Base-by-base conservation (phyloP, 495 filamentous ascomycete genomes). In the Xylaria palmicola region DNA sequence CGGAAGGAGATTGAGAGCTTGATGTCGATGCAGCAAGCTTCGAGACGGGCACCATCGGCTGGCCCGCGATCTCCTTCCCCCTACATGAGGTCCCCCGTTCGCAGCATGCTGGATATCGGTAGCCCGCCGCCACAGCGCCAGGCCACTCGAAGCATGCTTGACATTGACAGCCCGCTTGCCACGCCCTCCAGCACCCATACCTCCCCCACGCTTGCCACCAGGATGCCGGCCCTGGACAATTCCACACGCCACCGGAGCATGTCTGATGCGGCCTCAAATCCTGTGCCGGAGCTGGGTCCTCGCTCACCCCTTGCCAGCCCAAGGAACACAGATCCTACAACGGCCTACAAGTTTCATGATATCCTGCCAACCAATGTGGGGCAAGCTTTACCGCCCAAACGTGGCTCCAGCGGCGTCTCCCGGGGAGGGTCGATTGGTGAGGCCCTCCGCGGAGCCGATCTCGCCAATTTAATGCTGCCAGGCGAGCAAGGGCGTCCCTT, bases 1-100 rank as follows among this genome's bases (percentile, higher is more conserved):
- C 81, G 86, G 45, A 80, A 79, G 59, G 89, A 89, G 74, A 82
- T 91, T 41, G 77, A 91, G 64, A 84, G 82, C 56, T 73, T 89
- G 44, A 73, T 91, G 19, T 83, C 62, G 47, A 58, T 74, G 69
- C 56, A 62, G 22, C 65, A 62, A 24, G 24, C 32, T 20, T 37
- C 76, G 62, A 68, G 70, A 47, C 72, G 75, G 57, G 60, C 72
- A 37, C 74, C 74, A 37, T 69, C 73, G n/a, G 52, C 67, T 13
- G 73, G 62, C 4, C 72, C 59, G 5, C 64, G 75, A 65, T 79
- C 82, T 17, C 75, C 82, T 4, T 79, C 80, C 4, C 78, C 77
- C 47, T 79, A 75, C 51, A 75, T 75, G 15, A 74, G 77, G 41
- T 84, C 84, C 12, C 83, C 85, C 15, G 76, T 84, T 43, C 77